Evolutionary conservation across 352 stramenopile species (phyloP), one percentile per base, ranked within the genome.

Genomic region (Pythium aristosporum): DNA sequence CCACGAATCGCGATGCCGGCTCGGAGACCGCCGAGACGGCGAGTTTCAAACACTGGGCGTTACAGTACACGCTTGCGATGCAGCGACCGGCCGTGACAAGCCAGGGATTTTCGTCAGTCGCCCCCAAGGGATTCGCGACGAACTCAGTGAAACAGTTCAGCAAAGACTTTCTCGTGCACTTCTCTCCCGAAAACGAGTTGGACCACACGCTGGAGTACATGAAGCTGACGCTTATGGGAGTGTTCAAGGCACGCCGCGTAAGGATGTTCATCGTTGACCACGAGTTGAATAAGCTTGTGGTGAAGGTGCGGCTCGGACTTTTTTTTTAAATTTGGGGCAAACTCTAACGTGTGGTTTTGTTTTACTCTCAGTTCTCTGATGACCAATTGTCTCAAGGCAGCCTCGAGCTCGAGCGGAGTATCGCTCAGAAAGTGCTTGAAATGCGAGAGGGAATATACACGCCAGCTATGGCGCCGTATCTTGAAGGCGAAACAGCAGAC

Each of bases 131-230:
- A 5, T 72, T 88, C 30, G 79, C 85, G 0, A 85, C 79, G 23
- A 79, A 69, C 66, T 87, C 85, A 0, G 68, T 83, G 6, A 91
- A 88, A 67, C 71, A 80, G 2, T 93, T 89, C 59, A 88, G 77
- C 71, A 89, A 90, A 34, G 82, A 93, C 32, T 74, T 87, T 41
- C 79, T 91, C n/a, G 67, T 83, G 13, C 85, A 85, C 44, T 86
- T 93, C 25, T 83, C 79, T 15, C 85, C 85, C 0, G 85, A 93
- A 48, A 87, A 89, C 42, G 85, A 93, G 58, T 64, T 91, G 1
- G 82, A 93, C 59, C 82, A 91, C 51, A 89, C 82, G 4, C 72
- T 91, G 3, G 84, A 93, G 63, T 82, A 85, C 49, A 59, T 88
- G 59, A 81, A 88, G 65, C 78, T 69, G 16, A 73, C 79, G 0